phyloP scores from a whole-genome alignment of 202 grass and related monocot genomes.

The Carex sylvatica region DNA sequence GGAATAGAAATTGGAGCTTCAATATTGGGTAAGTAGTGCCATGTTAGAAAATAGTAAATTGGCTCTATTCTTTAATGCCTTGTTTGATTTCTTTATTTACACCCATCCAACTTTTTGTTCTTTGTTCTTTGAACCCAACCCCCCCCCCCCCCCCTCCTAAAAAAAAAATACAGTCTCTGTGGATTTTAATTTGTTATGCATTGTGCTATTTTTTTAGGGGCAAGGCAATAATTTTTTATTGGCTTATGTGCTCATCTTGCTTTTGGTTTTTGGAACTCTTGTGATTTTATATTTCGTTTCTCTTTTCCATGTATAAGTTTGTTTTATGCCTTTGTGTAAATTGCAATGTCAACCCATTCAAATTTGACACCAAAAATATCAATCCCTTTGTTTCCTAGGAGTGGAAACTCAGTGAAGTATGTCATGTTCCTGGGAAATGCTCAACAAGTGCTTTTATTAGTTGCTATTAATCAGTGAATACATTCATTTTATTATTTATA shows the following conservation, averaged over 20 bases:
- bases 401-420: neutral
- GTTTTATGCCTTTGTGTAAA: neutral
- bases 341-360: neutral
- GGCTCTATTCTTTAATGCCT: neutral
- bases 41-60: neutral
- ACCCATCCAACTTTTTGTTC: neutral
- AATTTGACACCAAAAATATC: neutral
- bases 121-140: too few relatives aligned
- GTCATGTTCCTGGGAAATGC: neutral
- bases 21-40: neutral
- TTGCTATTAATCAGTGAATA: neutral
- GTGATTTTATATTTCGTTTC: neutral
- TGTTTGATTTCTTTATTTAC: neutral
- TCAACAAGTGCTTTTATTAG: neutral
- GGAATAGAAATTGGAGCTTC: neutral
- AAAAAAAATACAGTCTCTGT: neutral
- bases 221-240: neutral
- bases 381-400: neutral
- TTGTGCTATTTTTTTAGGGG: neutral
- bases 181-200: neutral
- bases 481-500: neutral
- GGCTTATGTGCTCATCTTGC: neutral
- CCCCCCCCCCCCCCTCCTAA: too few relatives aligned
- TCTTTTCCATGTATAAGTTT: neutral
- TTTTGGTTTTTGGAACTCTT: neutral